These are phyloP conservation scores for Entomophthora muscae DNA, from an alignment of 371 early-diverging fungal genomes.

Conservation along the genomic window DNA sequence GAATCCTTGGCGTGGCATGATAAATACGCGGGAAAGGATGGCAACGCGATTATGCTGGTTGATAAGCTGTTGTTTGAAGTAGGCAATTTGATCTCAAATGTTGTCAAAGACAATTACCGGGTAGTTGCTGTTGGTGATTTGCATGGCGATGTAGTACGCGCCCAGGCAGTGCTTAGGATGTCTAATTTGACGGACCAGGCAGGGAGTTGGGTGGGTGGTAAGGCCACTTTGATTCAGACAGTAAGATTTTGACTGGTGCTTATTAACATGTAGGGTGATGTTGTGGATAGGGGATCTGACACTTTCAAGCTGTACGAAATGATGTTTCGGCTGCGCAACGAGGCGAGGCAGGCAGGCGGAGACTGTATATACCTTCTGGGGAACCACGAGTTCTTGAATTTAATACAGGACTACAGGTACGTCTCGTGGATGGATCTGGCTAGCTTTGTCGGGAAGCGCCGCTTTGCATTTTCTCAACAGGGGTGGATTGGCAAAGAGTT, in stretches of 20 bases:
- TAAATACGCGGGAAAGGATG: too few relatives aligned
- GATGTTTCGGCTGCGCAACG: slow-evolving; percentile 28
- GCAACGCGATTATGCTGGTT: too few relatives aligned
- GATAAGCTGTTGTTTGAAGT: too few relatives aligned
- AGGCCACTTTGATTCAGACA: slow-evolving; percentile 14
- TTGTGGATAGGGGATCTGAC: slow-evolving; percentile 50
- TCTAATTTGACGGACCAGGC: slow-evolving; percentile 35
- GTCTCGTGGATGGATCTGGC: slow-evolving; percentile 36
- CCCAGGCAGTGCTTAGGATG: slow-evolving; percentile 31
- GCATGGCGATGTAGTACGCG: slow-evolving; percentile 43
- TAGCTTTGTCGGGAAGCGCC: slow-evolving; percentile 42
- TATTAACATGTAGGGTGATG: slow-evolving; percentile 31
- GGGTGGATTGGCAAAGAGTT: slow-evolving; percentile 50
- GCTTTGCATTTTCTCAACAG: slow-evolving; percentile 26
- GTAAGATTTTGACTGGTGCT: slow-evolving; percentile 15
- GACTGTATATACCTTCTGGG: slow-evolving; percentile 29
- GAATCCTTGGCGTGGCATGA: too few relatives aligned
- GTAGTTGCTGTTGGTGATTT: slow-evolving; percentile 60
- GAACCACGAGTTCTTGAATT: slow-evolving; percentile 61
- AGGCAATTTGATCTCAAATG: too few relatives aligned
- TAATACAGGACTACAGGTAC: slow-evolving; percentile 43
- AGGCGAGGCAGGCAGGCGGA: slow-evolving; percentile 36
- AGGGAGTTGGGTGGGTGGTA: slow-evolving; percentile 36
- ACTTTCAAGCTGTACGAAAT: slow-evolving; percentile 43
- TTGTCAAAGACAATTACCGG: too few relatives aligned